Evolutionary conservation across 2,329 filamentous ascomycete species (phyloP).

Genomic region (Neonectria sp.): DNA sequence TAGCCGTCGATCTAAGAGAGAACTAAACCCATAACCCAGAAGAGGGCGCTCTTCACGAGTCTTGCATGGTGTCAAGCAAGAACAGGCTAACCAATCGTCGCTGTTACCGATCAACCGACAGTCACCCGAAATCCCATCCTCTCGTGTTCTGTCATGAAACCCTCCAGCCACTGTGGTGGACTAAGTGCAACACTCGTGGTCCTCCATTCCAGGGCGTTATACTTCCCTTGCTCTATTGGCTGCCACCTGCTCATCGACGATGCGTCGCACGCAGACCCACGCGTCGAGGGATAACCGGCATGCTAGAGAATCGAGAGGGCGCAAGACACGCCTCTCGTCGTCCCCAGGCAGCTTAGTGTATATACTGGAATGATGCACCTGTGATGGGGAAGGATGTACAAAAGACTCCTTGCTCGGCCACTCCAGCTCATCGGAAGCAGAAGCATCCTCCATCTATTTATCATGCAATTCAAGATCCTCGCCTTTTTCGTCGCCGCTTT

Average conservation of each 20-base stretch:
- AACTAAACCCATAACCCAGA: neutral
- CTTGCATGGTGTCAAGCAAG: neutral
- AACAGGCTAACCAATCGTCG: neutral
- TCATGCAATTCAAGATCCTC: constrained; percentile 1
- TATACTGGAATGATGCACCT: neutral
- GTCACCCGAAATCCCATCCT: neutral
- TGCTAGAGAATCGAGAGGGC: neutral
- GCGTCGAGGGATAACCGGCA: neutral
- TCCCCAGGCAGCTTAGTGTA: neutral
- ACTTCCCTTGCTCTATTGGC: neutral
- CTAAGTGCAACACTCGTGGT: neutral
- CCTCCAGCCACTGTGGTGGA: neutral
- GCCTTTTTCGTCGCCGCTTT: neutral
- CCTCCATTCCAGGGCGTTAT: neutral
- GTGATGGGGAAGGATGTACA: neutral
- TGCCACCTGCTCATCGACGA: neutral
- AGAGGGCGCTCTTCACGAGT: neutral
- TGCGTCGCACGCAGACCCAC: neutral
- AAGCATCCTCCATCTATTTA: neutral
- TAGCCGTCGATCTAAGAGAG: neutral
- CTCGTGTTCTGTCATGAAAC: neutral
- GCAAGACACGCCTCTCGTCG: neutral
- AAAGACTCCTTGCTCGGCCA: neutral
- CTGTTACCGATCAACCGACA: neutral
- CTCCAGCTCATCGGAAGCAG: neutral